Evolutionary conservation across 352 stramenopile species (phyloP), one percentile per base, ranked within the genome.

Genomic region (Globisporangium barbulae): DNA sequence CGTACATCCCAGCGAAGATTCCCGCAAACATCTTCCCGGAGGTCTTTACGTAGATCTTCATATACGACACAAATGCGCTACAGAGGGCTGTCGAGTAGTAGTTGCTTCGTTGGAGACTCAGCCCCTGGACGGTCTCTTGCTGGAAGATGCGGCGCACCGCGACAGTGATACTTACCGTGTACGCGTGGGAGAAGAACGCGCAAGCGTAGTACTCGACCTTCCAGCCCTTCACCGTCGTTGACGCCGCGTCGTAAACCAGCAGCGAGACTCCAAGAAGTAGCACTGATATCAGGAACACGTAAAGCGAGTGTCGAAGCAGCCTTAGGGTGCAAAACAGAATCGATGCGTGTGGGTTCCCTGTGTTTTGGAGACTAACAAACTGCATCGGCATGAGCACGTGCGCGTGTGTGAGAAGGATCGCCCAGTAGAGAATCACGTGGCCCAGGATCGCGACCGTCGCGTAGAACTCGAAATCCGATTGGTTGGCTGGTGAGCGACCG

Each of bases 391-490:
- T 2, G 12, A 67, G n/a, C 2, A 55, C 41, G 13, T 44, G 30
- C 9, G 44, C 22, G 25, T 66, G n/a, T 3, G 31, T 33, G 10
- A 28, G 1, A 5, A 66, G 30, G 15, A 69, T 55, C 5, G 68
- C 52, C 13, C 13, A 21, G 31, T 55, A 66, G 31, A 55, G 55
- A 19, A 31, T 19, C 2, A 22, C 28, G 1, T 63, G 62, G 25
- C 56, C 63, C 54, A 62, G 68, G 7, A 72, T 13, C 17, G 68
- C 45, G 39, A 53, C 68, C 2, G 67, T 68, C 30, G 69, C 64
- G 5, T 67, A 47, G 22, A 81, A 77, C 50, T 70, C 66, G 2
- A 35, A 42, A 4, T 67, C 50, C 6, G 74, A 70, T 30, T 81
- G 71, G 2, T 79, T 49, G 19, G 49, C 55, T 2, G 59, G 65